Evolutionary conservation across 2,329 filamentous ascomycete species (phyloP).

Genomic region (Hypocrella siamensis): DNA sequence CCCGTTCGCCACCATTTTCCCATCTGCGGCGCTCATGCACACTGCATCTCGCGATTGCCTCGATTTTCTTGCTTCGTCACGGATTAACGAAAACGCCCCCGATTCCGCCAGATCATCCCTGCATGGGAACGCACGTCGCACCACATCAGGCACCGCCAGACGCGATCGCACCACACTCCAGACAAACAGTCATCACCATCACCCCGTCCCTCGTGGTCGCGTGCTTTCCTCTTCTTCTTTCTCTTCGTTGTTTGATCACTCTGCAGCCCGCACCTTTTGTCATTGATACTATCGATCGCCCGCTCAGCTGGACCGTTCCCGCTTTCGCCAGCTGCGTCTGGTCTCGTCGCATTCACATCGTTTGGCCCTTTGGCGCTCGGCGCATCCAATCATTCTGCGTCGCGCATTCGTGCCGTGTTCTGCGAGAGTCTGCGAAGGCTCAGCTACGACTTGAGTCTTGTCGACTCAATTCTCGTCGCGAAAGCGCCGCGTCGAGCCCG

Average conservation of each 20-base stretch:
- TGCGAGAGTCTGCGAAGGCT: too few relatives aligned
- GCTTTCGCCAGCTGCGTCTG: not conserved
- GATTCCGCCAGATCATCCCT: not conserved
- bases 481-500: too few relatives aligned
- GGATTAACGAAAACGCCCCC: not conserved
- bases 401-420: not conserved
- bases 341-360: not conserved
- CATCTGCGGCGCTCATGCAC: not conserved
- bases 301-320: not conserved
- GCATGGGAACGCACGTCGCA: not conserved
- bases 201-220: constrained; percentile 1
- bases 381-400: constrained; percentile 3
- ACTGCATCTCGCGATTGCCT: not conserved
- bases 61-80: not conserved
- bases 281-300: too few relatives aligned
- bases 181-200: not conserved
- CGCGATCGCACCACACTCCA: not conserved
- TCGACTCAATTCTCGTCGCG: too few relatives aligned
- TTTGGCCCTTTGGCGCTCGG: not conserved
- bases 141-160: not conserved
- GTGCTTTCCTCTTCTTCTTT: not conserved
- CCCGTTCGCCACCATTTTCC: not conserved
- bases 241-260: not conserved
- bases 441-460: not conserved
- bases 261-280: too few relatives aligned